These are phyloP conservation scores for Tephrocybe sp. DNA, from an alignment of 768 basidiomycete genomes.

Conservation along the genomic window DNA sequence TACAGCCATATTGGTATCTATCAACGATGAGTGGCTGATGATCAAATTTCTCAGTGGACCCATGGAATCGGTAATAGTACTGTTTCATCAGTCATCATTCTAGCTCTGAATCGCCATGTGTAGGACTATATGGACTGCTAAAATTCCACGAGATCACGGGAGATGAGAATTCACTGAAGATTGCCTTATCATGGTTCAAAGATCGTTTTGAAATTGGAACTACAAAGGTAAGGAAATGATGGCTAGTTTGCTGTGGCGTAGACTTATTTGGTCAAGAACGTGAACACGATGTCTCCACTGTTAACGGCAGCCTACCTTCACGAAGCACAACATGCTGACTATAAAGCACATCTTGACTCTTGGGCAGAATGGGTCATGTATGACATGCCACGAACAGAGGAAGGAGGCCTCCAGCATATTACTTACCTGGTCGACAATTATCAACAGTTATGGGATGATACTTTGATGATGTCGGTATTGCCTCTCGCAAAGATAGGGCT, in stretches of 20 bases:
- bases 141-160: conserved; percentile 40
- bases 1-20: conserved; percentile 10
- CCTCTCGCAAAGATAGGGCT: conserved; percentile 55
- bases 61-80: conserved; percentile 42
- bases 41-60: conserved; percentile 36
- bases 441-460: conserved; percentile 57
- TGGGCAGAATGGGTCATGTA: conserved; percentile 55
- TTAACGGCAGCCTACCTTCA: conserved; percentile 44
- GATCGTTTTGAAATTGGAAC: conserved; percentile 47
- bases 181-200: conserved; percentile 47
- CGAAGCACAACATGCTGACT: conserved; percentile 31
- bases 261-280: conserved; percentile 35
- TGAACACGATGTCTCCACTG: conserved; percentile 56
- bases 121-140: conserved; percentile 40
- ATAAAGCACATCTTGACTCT: conserved; percentile 37
- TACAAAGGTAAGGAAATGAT: conserved; percentile 34
- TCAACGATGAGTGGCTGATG: not conserved
- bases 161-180: conserved; percentile 34
- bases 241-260: not conserved
- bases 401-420: conserved; percentile 46
- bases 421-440: conserved; percentile 40
- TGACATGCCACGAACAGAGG: conserved; percentile 44
- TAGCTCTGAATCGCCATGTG: not conserved
- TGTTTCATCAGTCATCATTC: not conserved
- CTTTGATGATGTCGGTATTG: conserved; percentile 57